Conservation (phyloP, 2,329 filamentous ascomycete genomes). For the Tolypocladium nubicola region DNA sequence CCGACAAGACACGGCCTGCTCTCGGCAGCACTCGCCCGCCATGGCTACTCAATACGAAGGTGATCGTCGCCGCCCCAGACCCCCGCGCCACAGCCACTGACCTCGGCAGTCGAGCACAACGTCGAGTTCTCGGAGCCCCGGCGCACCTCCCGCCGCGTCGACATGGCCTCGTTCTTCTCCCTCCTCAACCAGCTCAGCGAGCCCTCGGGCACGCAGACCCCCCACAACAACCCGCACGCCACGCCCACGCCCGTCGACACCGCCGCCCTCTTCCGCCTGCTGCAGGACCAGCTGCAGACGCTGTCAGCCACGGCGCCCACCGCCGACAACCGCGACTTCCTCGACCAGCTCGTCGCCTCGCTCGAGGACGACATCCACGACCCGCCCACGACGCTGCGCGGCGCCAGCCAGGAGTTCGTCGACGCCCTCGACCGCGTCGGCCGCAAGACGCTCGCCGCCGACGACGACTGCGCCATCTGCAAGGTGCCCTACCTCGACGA, state of each 20-base stretch:
- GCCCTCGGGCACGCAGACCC: constrained; percentile 19
- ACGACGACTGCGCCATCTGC: constrained; percentile 53
- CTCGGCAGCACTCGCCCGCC: constrained; percentile 6
- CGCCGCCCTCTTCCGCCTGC: constrained; percentile 44
- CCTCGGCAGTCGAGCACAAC: constrained; percentile 49
- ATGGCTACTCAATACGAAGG: constrained; percentile 52
- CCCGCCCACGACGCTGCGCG: constrained; percentile 39
- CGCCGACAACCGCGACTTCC: constrained; percentile 36
- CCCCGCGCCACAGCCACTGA: neutral
- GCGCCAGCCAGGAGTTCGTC: constrained; percentile 49
- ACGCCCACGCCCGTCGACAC: constrained; percentile 50
- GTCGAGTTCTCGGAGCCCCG: constrained; percentile 35
- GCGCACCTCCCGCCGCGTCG: constrained; percentile 39
- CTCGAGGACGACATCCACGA: constrained; percentile 41
- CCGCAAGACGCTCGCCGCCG: constrained; percentile 35
- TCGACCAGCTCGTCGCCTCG: constrained; percentile 34
- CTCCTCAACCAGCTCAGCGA: constrained; percentile 43
- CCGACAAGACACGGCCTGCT: neutral
- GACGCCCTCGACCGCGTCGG: constrained; percentile 49
- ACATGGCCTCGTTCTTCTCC: constrained; percentile 54
- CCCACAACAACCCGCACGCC: constrained; percentile 43
- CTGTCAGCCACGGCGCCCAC: constrained; percentile 38
- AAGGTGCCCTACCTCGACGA: constrained; percentile 52
- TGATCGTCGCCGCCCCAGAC: constrained; percentile 11
- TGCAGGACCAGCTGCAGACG: constrained; percentile 47